A percentile compares a stretch with the other conserved stretches of the same genome.
Evolutionary conservation across 495 filamentous ascomycete genomes (phyloP).

Genomic region (Penicillium pancosmium): DNA sequence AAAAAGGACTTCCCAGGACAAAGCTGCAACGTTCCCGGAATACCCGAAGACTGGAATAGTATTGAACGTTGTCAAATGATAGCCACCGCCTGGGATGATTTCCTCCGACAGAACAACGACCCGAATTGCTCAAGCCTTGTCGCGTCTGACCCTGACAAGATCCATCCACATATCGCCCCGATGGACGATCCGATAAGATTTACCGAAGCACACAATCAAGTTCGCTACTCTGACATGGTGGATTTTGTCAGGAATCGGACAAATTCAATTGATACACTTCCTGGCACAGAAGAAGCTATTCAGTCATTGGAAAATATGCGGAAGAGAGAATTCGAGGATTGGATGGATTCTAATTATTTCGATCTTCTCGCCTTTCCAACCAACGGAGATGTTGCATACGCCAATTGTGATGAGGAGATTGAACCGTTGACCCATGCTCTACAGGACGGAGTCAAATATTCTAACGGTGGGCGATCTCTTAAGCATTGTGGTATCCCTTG

Average conservation of each 20-base stretch:
- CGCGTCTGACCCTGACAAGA: conserved; percentile 5
- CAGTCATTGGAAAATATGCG: conserved; percentile 14
- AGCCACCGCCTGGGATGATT: conserved; percentile 21
- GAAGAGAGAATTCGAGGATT: conserved; percentile 15
- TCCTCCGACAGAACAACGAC: conserved; percentile 16
- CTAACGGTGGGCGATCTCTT: conserved; percentile 16
- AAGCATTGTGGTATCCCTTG: conserved; percentile 20
- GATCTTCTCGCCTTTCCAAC: conserved; percentile 15
- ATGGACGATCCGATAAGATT: conserved; percentile 3
- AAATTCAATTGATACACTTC: conserved; percentile 4
- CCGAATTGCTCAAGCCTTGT: conserved; percentile 1
- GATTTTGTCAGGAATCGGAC: conserved; percentile 3
- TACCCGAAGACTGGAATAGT: neutral
- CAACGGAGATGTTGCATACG: conserved; percentile 16
- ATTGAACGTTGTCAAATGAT: conserved; percentile 17
- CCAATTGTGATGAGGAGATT: conserved; percentile 15
- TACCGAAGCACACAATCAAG: conserved; percentile 6
- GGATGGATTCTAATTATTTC: conserved; percentile 12
- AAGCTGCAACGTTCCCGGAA: conserved; percentile 6
- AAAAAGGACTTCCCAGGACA: conserved; percentile 9
- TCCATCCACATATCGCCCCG: conserved; percentile 9
- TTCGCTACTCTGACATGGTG: conserved; percentile 10
- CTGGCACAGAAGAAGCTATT: conserved; percentile 6
- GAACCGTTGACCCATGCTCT: conserved; percentile 8
- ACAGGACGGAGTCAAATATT: conserved; percentile 17